These are phyloP conservation scores for Phytophthora hibernalis DNA, from an alignment of 352 stramenopile species.

Conservation along the genomic window DNA sequence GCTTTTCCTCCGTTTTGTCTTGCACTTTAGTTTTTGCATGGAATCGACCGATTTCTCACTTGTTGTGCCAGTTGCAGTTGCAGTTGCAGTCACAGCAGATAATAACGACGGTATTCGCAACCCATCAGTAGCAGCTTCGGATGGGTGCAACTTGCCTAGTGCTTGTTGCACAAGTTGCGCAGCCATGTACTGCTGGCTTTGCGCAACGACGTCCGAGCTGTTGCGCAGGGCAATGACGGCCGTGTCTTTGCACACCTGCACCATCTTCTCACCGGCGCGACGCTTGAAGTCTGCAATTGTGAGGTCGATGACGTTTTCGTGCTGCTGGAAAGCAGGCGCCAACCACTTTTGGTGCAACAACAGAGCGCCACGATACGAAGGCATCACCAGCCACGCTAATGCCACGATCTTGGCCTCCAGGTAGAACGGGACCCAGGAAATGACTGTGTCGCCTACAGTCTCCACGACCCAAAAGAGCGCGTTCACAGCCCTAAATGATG, in stretches of 20 bases:
- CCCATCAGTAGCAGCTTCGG: slow-evolving; percentile 3
- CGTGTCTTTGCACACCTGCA: slow-evolving; percentile 73
- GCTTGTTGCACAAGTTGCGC: slow-evolving; percentile 75
- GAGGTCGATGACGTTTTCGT: slow-evolving; percentile 67
- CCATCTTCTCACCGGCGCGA: slow-evolving; percentile 69
- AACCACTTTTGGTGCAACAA: slow-evolving; percentile 67
- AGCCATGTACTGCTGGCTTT: slow-evolving; percentile 73
- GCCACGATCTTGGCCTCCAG: slow-evolving; percentile 75
- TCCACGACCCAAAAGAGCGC: slow-evolving; percentile 67
- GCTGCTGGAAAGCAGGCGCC: slow-evolving; percentile 70
- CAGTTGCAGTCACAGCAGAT: slow-evolving; percentile 11
- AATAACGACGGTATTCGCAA: slow-evolving; percentile 29
- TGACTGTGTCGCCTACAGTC: slow-evolving; percentile 61
- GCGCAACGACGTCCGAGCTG: slow-evolving; percentile 62
- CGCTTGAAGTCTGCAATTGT: slow-evolving; percentile 66
- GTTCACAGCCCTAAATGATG: slow-evolving; percentile 50
- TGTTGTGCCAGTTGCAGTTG: neutral
- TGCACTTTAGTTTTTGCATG: slow-evolving; percentile 3
- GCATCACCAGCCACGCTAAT: slow-evolving; percentile 75
- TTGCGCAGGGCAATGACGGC: slow-evolving; percentile 63
- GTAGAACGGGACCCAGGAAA: slow-evolving; percentile 78
- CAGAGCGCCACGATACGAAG: slow-evolving; percentile 55
- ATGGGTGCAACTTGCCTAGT: slow-evolving; percentile 38
- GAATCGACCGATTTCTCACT: slow-evolving; percentile 4
- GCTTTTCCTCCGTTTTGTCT: slow-evolving; percentile 26